Conservation (phyloP, 2,329 filamentous ascomycete genomes). For the Dothidotthia symphoricarpi region DNA sequence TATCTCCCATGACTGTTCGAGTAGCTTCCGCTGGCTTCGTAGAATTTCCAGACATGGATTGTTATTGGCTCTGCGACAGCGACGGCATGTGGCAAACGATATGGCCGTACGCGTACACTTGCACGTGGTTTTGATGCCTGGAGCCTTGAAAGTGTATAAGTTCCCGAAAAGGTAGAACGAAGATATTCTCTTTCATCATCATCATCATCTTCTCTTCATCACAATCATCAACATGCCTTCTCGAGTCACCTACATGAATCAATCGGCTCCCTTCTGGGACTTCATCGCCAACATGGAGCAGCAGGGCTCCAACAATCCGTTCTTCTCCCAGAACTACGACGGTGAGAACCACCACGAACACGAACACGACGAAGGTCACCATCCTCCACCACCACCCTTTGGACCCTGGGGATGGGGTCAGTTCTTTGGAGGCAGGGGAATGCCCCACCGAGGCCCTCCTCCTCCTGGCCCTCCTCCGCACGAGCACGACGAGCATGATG, state of each 20-base stretch:
- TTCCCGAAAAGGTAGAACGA: slow-evolving; percentile 11
- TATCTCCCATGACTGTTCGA: slow-evolving; percentile 23
- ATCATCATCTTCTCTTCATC: slow-evolving; percentile 8
- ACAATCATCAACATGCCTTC: slow-evolving; percentile 48
- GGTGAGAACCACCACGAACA: slow-evolving; percentile 24
- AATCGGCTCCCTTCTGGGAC: slow-evolving; percentile 57
- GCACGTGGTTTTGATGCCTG: slow-evolving; percentile 35
- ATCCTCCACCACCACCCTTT: slow-evolving; percentile 19
- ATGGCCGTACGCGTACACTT: slow-evolving; percentile 28
- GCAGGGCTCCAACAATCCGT: slow-evolving; percentile 46
- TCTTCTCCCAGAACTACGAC: slow-evolving; percentile 42
- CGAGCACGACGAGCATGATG: slow-evolving; percentile 11
- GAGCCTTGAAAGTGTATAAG: slow-evolving; percentile 26
- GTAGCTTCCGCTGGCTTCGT: slow-evolving; percentile 21
- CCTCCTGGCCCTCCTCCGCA: slow-evolving; percentile 24
- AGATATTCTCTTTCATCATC: slow-evolving; percentile 7
- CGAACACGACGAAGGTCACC: slow-evolving; percentile 22
- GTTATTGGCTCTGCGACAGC: slow-evolving; percentile 20
- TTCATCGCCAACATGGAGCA: slow-evolving; percentile 53
- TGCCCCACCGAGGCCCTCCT: slow-evolving; percentile 33
- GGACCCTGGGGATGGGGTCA: slow-evolving; percentile 39
- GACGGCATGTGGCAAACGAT: slow-evolving; percentile 25
- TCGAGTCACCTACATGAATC: slow-evolving; percentile 52
- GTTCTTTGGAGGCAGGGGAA: slow-evolving; percentile 25
- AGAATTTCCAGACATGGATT: neutral